These are phyloP conservation scores for Dactylonectria macrodidyma DNA, from an alignment of 2,329 filamentous ascomycete genomes.

Conservation along the genomic window DNA sequence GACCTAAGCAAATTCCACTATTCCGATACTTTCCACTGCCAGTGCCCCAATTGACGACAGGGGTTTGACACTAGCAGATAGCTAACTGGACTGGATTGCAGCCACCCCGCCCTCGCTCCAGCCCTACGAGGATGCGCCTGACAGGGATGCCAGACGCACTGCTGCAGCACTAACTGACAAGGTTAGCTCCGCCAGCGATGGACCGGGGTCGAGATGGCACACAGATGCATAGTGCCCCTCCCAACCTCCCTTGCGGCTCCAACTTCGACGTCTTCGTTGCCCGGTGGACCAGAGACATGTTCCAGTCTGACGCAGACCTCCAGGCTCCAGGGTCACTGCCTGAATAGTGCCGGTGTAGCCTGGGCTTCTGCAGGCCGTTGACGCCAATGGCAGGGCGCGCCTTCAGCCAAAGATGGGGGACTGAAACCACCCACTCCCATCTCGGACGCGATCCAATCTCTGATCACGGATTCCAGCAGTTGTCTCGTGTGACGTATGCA, in stretches of 20 bases:
- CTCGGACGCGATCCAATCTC: slow-evolving; percentile 11
- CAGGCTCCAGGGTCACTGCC: slow-evolving; percentile 47
- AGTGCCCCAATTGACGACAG: not conserved
- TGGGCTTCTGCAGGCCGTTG: slow-evolving; percentile 35
- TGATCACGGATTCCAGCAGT: slow-evolving; percentile 1
- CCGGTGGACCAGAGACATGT: slow-evolving; percentile 38
- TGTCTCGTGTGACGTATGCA: slow-evolving; percentile 5
- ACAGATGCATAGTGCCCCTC: slow-evolving; percentile 24
- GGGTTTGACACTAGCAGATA: slow-evolving; percentile 2
- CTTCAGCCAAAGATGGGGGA: slow-evolving; percentile 15
- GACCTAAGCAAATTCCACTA: not conserved
- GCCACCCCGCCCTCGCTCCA: slow-evolving; percentile 35
- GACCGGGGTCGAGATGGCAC: slow-evolving; percentile 35
- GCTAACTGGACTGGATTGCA: not conserved
- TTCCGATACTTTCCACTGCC: not conserved
- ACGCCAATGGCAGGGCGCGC: slow-evolving; percentile 38
- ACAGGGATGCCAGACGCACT: slow-evolving; percentile 32
- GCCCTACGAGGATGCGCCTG: slow-evolving; percentile 40
- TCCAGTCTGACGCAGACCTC: slow-evolving; percentile 38
- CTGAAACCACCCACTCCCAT: slow-evolving; percentile 16
- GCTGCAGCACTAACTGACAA: no score
- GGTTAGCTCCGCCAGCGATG: slow-evolving; percentile 45
- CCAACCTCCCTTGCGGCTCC: slow-evolving; percentile 38
- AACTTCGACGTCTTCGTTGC: slow-evolving; percentile 43
- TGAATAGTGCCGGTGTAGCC: slow-evolving; percentile 42